A percentile compares a stretch with the other conserved stretches of the same genome.
Evolutionary conservation across 352 stramenopile species (phyloP).

Genomic region (Pythium pyrilobum): DNA sequence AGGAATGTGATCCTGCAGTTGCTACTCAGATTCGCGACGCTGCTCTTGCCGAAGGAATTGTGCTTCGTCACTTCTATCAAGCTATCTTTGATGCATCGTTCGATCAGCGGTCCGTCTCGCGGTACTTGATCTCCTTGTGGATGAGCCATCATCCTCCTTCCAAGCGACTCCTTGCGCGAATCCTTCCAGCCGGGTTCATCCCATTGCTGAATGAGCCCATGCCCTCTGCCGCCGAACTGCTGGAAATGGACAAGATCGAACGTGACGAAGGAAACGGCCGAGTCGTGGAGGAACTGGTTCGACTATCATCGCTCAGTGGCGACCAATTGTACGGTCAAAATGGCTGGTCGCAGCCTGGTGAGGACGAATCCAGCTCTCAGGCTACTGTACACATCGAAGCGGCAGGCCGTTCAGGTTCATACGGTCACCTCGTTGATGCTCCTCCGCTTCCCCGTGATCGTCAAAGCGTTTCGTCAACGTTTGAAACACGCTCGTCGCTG

Average conservation of each 20-base stretch:
- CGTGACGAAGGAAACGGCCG: conserved; percentile 32
- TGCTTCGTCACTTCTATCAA: conserved; percentile 92
- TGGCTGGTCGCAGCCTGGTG: conserved; percentile 3
- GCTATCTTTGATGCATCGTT: conserved; percentile 91
- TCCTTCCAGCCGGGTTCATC: conserved; percentile 89
- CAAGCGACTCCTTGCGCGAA: conserved; percentile 86
- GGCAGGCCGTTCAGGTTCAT: conserved; percentile 3
- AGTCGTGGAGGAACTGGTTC: conserved; percentile 22
- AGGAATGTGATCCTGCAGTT: conserved; percentile 79
- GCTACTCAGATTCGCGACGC: conserved; percentile 86
- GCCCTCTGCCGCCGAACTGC: conserved; percentile 69
- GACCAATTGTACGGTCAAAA: conserved; percentile 16
- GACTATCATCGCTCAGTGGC: conserved; percentile 19
- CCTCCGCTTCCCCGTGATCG: conserved; percentile 4
- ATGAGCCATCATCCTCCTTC: conserved; percentile 88
- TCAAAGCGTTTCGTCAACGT: conserved; percentile 16
- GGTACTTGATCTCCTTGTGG: conserved; percentile 95
- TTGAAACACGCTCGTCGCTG: conserved; percentile 33
- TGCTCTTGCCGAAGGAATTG: conserved; percentile 89
- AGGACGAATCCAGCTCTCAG: not conserved
- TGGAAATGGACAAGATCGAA: conserved; percentile 88
- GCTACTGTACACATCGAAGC: not conserved
- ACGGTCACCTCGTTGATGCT: conserved; percentile 1
- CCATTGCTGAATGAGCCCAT: conserved; percentile 82
- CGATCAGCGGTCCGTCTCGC: conserved; percentile 90